Conservation (phyloP, 2,329 filamentous ascomycete genomes). For the Parafenestella ontariensis region DNA sequence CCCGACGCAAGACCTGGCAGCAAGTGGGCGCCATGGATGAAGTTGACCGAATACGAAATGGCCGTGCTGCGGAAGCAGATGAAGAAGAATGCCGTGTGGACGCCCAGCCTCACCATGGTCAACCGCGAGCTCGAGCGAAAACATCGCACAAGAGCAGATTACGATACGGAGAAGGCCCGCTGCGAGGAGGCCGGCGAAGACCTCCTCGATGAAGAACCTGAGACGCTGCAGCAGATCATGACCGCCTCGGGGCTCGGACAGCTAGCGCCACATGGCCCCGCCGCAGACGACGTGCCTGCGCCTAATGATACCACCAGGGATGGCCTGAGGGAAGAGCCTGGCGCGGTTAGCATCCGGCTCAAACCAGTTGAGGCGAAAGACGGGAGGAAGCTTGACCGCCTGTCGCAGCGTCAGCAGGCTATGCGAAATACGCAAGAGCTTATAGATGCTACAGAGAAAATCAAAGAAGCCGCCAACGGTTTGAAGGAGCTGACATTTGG, state of each 20-base stretch:
- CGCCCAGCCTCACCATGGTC: constrained; percentile 85
- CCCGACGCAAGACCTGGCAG: constrained; percentile 66
- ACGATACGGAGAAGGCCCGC: constrained; percentile 63
- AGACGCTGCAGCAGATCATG: constrained; percentile 31
- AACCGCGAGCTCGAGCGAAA: constrained; percentile 76
- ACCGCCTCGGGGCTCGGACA: constrained; percentile 25
- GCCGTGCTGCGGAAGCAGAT: constrained; percentile 79
- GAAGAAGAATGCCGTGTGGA: constrained; percentile 92
- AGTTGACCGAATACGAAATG: constrained; percentile 72
- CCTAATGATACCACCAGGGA: constrained; percentile 22
- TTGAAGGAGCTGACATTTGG: constrained; percentile 45
- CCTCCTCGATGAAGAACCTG: constrained; percentile 65
- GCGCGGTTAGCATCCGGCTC: constrained; percentile 75
- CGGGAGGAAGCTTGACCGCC: constrained; percentile 75
- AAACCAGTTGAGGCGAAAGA: constrained; percentile 81
- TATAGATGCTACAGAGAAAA: constrained; percentile 44
- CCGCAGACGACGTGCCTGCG: constrained; percentile 15
- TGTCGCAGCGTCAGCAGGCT: constrained; percentile 63
- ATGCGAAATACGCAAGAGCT: constrained; percentile 48
- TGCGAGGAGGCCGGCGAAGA: constrained; percentile 67
- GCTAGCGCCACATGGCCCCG: constrained; percentile 16
- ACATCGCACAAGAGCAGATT: constrained; percentile 61
- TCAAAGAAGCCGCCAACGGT: constrained; percentile 44
- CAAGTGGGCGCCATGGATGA: constrained; percentile 68
- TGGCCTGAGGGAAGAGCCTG: constrained; percentile 62